Percentiles rank a stretch among this genome's conserved stretches.
phyloP scores from a whole-genome alignment of 2,329 filamentous ascomycete genomes.

The Pseudogymnoascus sp. region DNA sequence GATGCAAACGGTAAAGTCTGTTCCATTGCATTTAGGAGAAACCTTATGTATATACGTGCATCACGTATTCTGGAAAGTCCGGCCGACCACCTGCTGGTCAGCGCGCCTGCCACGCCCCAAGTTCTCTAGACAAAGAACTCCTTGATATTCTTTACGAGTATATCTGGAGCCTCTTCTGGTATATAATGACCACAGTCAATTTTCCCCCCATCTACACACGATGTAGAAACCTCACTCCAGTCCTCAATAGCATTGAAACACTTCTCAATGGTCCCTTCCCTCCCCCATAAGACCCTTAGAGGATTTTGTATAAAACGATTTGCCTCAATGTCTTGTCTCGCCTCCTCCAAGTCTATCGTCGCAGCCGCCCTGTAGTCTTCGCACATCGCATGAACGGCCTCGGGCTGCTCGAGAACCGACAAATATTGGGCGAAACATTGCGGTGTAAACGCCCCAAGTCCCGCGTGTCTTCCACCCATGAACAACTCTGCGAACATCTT shows the following conservation, averaged over 20 bases:
- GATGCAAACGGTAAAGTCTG: background rate
- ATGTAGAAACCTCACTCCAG: slow-evolving; percentile 39
- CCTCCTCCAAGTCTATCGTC: slow-evolving; percentile 42
- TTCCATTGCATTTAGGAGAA: background rate
- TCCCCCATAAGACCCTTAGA: slow-evolving; percentile 42
- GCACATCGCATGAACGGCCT: slow-evolving; percentile 40
- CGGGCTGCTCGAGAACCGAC: slow-evolving; percentile 27
- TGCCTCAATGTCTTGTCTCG: slow-evolving; percentile 35
- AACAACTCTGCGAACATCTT: slow-evolving; percentile 34
- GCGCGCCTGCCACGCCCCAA: slow-evolving; percentile 5
- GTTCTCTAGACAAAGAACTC: slow-evolving; percentile 31
- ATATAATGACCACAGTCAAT: slow-evolving; percentile 42
- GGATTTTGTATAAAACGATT: slow-evolving; percentile 38
- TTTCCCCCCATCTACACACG: slow-evolving; percentile 32
- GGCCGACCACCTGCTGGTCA: background rate
- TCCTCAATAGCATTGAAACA: slow-evolving; percentile 41
- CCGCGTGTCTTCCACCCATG: slow-evolving; percentile 27
- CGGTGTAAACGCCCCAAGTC: slow-evolving; percentile 25
- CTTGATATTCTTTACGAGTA: slow-evolving; percentile 33
- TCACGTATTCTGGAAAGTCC: background rate
- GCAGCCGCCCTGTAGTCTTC: slow-evolving; percentile 48
- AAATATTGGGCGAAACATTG: slow-evolving; percentile 32
- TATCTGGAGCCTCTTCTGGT: slow-evolving; percentile 42
- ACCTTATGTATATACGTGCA: background rate
- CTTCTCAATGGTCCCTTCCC: slow-evolving; percentile 38